These are phyloP conservation scores for Beverwykella pulmonaria DNA, from an alignment of 495 filamentous ascomycete genomes.

Conservation along the genomic window DNA sequence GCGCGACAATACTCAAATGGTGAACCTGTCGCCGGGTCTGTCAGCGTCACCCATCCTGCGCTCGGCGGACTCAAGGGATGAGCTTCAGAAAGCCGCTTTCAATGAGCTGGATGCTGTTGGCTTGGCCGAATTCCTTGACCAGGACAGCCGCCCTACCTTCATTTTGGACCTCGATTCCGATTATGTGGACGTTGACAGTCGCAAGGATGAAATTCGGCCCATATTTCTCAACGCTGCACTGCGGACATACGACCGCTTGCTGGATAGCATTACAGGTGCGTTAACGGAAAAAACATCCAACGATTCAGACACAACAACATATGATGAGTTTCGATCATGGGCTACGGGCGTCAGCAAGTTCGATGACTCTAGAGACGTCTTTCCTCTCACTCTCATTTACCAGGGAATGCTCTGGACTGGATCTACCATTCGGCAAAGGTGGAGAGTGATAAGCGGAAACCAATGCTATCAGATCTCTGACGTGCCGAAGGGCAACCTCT, in stretches of 20 bases:
- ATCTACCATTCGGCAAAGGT: conserved; percentile 43
- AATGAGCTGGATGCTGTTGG: not conserved
- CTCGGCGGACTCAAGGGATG: not conserved
- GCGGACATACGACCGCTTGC: conserved; percentile 15
- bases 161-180: conserved; percentile 28
- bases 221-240: conserved; percentile 25
- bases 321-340: conserved; percentile 13
- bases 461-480: conserved; percentile 18
- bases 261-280: conserved; percentile 15
- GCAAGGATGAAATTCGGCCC: conserved; percentile 9
- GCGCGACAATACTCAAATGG: not conserved
- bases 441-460: conserved; percentile 50
- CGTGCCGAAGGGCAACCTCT: conserved; percentile 15
- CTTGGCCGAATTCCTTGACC: conserved; percentile 23
- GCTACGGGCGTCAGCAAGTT: conserved; percentile 16
- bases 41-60: not conserved
- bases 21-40: not conserved
- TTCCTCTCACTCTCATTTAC: conserved; percentile 41
- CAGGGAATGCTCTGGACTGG: conserved; percentile 47
- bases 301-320: not conserved
- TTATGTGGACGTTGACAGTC: conserved; percentile 1
- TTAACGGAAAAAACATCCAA: not conserved
- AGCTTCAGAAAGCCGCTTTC: not conserved
- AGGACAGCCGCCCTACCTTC: conserved; percentile 28
- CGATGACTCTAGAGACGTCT: conserved; percentile 27